Conservation (phyloP, 805 yeast genomes). For the Ogataea chonburiensis region DNA sequence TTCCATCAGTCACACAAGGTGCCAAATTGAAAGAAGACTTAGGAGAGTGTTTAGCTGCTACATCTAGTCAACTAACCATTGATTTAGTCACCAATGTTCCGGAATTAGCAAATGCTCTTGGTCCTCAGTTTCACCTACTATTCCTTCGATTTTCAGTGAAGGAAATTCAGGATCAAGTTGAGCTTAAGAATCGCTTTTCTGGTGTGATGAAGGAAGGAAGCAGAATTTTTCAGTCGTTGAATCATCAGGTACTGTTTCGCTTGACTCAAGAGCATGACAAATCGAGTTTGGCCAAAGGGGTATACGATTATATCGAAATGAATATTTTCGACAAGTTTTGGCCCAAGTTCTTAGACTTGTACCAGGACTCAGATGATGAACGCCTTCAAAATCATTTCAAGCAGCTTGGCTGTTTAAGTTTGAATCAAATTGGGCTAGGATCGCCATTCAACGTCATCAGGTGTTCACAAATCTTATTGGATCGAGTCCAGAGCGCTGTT, state of each 20-base stretch:
- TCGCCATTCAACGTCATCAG: conserved; percentile 15
- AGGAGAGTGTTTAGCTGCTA: not conserved
- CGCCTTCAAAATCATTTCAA: conserved; percentile 33
- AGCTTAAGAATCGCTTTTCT: conserved; percentile 32
- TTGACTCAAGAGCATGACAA: conserved; percentile 25
- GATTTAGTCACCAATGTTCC: conserved; percentile 43
- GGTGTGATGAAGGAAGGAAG: conserved; percentile 33
- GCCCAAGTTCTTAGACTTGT: conserved; percentile 38
- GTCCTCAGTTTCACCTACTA: conserved; percentile 38
- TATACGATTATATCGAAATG: conserved; percentile 71
- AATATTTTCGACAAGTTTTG: conserved; percentile 68
- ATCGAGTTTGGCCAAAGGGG: conserved; percentile 47
- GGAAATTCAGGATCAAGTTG: conserved; percentile 27
- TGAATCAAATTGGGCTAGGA: conserved; percentile 52
- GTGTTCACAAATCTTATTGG: conserved; percentile 38
- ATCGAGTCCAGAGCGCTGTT: conserved; percentile 50
- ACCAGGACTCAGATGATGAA: conserved; percentile 15
- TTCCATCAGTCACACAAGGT: too few species aligned
- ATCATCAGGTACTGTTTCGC: conserved; percentile 28
- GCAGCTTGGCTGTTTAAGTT: conserved; percentile 40
- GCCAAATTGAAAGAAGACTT: conserved; percentile 7
- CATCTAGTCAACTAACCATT: not conserved
- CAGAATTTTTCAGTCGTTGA: conserved; percentile 34
- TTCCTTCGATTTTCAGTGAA: conserved; percentile 40
- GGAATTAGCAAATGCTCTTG: conserved; percentile 36